These are phyloP conservation scores for Berkeleyomyces basicola DNA, from an alignment of 2,329 filamentous ascomycete species.

Conservation along the genomic window DNA sequence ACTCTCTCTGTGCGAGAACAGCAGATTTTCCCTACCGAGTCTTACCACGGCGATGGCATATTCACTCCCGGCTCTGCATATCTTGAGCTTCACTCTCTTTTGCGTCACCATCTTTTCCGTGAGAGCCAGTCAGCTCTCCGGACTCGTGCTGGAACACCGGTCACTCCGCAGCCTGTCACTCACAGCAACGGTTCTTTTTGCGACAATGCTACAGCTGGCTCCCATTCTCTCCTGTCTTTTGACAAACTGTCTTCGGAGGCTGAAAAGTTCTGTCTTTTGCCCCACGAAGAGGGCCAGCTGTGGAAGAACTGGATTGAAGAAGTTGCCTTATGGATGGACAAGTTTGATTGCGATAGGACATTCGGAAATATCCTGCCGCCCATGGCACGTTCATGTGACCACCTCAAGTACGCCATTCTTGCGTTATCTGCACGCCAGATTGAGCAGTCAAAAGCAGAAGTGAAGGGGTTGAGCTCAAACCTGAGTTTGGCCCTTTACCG, in stretches of 20 bases:
- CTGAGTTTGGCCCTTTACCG: slow-evolving; percentile 31
- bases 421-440: slow-evolving; percentile 35
- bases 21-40: slow-evolving; percentile 21
- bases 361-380: slow-evolving; percentile 32
- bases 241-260: slow-evolving; percentile 16
- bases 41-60: slow-evolving; percentile 24
- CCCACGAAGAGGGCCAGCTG: slow-evolving; percentile 21
- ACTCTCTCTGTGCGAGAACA: slow-evolving; percentile 15
- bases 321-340: slow-evolving; percentile 32
- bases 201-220: neutral
- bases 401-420: slow-evolving; percentile 32
- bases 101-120: slow-evolving; percentile 29
- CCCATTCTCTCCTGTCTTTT: neutral
- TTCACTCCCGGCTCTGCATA: slow-evolving; percentile 32
- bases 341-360: slow-evolving; percentile 32
- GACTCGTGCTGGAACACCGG: slow-evolving; percentile 16
- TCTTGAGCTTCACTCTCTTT: slow-evolving; percentile 28
- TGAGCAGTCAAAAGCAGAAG: slow-evolving; percentile 25
- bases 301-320: slow-evolving; percentile 29
- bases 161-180: neutral
- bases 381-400: slow-evolving; percentile 27
- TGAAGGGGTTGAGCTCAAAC: neutral
- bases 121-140: slow-evolving; percentile 26
- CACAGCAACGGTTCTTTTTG: neutral
- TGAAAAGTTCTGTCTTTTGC: neutral